Conservation (phyloP, 2,329 filamentous ascomycete species). For the Epichloe gansuensis region DNA sequence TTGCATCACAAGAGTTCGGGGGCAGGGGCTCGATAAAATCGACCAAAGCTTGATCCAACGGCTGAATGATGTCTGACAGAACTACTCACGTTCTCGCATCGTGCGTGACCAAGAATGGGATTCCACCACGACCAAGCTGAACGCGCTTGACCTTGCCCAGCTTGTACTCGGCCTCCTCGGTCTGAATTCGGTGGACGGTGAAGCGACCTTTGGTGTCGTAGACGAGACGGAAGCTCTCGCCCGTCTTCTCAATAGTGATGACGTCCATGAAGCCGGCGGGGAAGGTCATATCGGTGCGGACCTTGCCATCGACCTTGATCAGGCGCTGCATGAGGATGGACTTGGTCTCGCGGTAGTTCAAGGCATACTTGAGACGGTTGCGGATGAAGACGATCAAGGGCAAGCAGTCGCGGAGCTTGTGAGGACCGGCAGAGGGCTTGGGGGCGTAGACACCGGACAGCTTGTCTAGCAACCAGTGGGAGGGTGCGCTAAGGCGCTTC, state of each 20-base stretch:
- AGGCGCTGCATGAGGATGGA: slow-evolving; percentile 99
- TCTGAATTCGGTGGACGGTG: slow-evolving; percentile 98
- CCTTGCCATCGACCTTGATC: slow-evolving; percentile 99
- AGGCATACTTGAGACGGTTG: slow-evolving; percentile 95
- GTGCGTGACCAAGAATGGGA: slow-evolving; percentile 99
- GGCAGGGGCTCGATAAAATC: slow-evolving; percentile 26
- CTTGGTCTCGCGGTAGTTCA: slow-evolving; percentile 96
- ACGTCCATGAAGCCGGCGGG: slow-evolving; percentile 99
- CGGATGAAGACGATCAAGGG: slow-evolving; percentile 98
- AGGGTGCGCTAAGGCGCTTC: slow-evolving; percentile 98
- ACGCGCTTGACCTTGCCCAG: slow-evolving; percentile 99
- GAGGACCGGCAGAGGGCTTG: slow-evolving; percentile 67
- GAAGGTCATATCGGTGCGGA: slow-evolving; percentile 97
- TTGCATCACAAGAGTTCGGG: slow-evolving; percentile 6
- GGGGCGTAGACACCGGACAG: slow-evolving; percentile 81
- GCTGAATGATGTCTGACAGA: slow-evolving; percentile 96
- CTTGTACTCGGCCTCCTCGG: slow-evolving; percentile 99
- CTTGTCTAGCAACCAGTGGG: slow-evolving; percentile 99
- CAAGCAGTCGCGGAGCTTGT: slow-evolving; percentile 99
- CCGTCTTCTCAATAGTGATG: slow-evolving; percentile 98
- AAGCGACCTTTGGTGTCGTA: slow-evolving; percentile 99
- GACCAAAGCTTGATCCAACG: slow-evolving; percentile 99
- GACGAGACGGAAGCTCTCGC: slow-evolving; percentile 99
- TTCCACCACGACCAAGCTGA: slow-evolving; percentile 97
- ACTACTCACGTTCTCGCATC: slow-evolving; percentile 99